These are phyloP conservation scores for Pseudogymnoascus sp. DNA, from an alignment of 2,329 filamentous ascomycete species.

Conservation along the genomic window DNA sequence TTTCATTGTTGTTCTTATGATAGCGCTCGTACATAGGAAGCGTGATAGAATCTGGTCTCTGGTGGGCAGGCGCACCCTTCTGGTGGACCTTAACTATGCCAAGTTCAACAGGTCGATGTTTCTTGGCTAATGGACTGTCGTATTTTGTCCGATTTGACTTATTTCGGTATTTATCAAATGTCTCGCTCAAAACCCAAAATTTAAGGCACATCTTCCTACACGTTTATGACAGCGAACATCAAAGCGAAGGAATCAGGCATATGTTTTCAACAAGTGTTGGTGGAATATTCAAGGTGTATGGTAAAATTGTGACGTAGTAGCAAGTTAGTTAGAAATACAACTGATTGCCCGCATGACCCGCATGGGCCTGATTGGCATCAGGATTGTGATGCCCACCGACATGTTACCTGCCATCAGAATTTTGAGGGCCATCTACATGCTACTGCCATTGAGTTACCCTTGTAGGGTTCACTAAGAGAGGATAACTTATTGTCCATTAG, in stretches of 20 bases:
- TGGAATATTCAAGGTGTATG: neutral
- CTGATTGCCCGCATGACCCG: neutral
- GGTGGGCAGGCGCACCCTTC: neutral
- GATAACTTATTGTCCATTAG: neutral
- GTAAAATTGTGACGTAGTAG: neutral
- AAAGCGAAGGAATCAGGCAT: neutral
- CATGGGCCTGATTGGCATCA: neutral
- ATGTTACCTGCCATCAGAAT: neutral
- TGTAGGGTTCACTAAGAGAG: neutral
- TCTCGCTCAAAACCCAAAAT: neutral
- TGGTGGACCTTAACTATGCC: neutral
- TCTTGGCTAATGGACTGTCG: neutral
- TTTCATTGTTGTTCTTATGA: neutral
- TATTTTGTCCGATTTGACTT: neutral
- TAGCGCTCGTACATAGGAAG: slow-evolving; percentile 12
- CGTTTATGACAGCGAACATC: neutral
- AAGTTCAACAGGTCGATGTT: neutral
- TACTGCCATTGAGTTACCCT: neutral
- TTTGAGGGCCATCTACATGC: neutral
- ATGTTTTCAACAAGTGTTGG: neutral
- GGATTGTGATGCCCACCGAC: neutral
- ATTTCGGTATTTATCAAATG: neutral
- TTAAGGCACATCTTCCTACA: neutral
- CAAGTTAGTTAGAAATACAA: neutral
- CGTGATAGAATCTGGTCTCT: slow-evolving; percentile 14